A percentile compares a stretch with the other conserved stretches of the same genome.
Conservation (phyloP, 1,284 basidiomycete species). For the Coniophora puteana region DNA sequence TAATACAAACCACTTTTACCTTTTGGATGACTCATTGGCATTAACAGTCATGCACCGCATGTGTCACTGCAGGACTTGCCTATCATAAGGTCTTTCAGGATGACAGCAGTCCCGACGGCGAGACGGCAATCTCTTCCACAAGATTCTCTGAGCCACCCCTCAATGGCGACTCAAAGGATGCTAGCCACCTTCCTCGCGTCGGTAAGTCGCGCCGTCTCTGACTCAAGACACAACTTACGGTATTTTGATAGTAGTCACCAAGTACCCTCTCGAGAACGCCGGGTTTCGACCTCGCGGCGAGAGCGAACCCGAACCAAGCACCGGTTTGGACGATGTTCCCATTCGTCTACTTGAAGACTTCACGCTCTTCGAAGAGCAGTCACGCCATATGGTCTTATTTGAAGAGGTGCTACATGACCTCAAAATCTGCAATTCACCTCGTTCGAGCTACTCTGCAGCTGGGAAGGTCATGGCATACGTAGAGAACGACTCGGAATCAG, state of each 20-base stretch:
- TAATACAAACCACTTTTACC: too few relatives aligned
- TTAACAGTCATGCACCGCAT: too few relatives aligned
- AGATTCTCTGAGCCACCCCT: constrained; percentile 1
- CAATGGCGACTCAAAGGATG: constrained; percentile 19
- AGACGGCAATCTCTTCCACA: constrained; percentile 2
- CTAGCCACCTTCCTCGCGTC: constrained; percentile 23
- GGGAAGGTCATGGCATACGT: constrained; percentile 31
- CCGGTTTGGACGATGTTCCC: constrained; percentile 37
- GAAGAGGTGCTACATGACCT: constrained; percentile 29
- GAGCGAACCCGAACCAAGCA: constrained; percentile 22
- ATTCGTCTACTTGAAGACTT: constrained; percentile 51
- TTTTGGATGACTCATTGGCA: too few relatives aligned
- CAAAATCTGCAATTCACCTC: constrained; percentile 12
- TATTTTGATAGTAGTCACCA: not conserved
- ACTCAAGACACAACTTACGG: not conserved
- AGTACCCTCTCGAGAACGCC: constrained; percentile 16
- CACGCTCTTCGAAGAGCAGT: constrained; percentile 39
- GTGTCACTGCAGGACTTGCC: too few relatives aligned
- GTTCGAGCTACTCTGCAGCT: constrained; percentile 28
- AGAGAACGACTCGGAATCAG: constrained; percentile 22
- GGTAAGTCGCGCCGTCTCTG: not conserved
- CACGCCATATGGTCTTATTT: constrained; percentile 33
- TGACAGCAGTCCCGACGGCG: too few relatives aligned
- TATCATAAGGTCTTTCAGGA: too few relatives aligned
- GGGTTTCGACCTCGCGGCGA: constrained; percentile 31